A percentile compares a stretch with the other conserved stretches of the same genome.
Evolutionary conservation across 2,329 filamentous ascomycete genomes (phyloP).

Genomic region (Aspergillus puulaauensis): DNA sequence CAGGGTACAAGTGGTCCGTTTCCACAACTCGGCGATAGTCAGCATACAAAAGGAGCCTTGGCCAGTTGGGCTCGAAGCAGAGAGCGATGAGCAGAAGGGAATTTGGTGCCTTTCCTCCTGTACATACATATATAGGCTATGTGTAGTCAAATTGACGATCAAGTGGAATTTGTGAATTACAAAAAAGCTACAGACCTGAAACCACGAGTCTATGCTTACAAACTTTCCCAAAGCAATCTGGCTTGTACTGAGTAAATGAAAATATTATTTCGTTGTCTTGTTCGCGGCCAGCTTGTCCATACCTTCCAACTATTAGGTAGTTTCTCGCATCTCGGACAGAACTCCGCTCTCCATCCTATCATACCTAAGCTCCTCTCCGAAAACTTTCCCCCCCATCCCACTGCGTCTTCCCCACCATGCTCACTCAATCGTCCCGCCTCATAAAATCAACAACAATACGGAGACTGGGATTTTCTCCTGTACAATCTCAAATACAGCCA

Average conservation of each 20-base stretch:
- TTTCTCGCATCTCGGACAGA: neutral
- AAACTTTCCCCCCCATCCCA: neutral
- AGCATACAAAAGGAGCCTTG: neutral
- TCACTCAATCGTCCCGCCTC: neutral
- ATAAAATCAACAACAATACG: neutral
- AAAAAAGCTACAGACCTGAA: neutral
- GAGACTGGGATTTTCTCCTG: neutral
- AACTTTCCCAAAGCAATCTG: neutral
- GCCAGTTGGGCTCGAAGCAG: neutral
- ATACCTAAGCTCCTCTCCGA: neutral
- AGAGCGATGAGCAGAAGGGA: neutral
- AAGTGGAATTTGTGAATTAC: slow-evolving; percentile 5
- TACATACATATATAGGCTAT: slow-evolving; percentile 21
- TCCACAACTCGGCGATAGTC: neutral
- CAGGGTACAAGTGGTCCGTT: neutral
- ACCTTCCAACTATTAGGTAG: no score
- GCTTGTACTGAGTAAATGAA: neutral
- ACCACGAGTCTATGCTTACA: neutral
- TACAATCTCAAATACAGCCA: neutral
- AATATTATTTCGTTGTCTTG: neutral
- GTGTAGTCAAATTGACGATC: slow-evolving; percentile 14
- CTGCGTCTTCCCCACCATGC: slow-evolving; percentile 10
- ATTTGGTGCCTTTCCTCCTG: slow-evolving; percentile 14
- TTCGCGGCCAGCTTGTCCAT: neutral
- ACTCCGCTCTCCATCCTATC: neutral